Conservation (phyloP, 805 yeast genomes). For the Myxozyma geophila region DNA sequence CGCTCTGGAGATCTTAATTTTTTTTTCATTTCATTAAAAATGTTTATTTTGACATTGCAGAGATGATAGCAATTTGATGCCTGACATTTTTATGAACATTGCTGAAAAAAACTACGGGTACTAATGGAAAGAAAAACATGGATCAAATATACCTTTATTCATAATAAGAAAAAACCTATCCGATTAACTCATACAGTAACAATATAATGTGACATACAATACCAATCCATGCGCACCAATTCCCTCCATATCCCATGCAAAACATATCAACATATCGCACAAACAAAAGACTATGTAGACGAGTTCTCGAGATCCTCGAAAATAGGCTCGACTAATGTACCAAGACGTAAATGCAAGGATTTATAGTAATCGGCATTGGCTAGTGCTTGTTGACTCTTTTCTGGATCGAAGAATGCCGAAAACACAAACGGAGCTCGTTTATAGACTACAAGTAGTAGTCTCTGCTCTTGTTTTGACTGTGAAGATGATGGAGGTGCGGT, state of each 20-base stretch:
- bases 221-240: not conserved
- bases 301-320: slow-evolving; percentile 28
- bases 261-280: not conserved
- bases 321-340: slow-evolving; percentile 35
- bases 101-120: too few relatives aligned
- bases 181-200: too few relatives aligned
- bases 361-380: slow-evolving; percentile 21
- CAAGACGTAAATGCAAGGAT: slow-evolving; percentile 29
- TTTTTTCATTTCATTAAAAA: not conserved
- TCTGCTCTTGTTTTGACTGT: slow-evolving; percentile 13
- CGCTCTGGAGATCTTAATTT: slow-evolving; percentile 34
- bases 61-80: too few relatives aligned
- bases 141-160: too few relatives aligned
- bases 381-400: slow-evolving; percentile 9
- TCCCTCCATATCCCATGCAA: not conserved
- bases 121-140: too few relatives aligned
- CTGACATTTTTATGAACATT: too few relatives aligned
- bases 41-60: not conserved
- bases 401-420: slow-evolving; percentile 34
- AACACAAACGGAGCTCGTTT: slow-evolving; percentile 36
- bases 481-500: not conserved
- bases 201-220: too few relatives aligned
- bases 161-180: too few relatives aligned
- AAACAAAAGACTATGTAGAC: not conserved
- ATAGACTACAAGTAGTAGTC: slow-evolving; percentile 26